Conservation (phyloP, 1,284 basidiomycete genomes). For the Puccinia polysora region DNA sequence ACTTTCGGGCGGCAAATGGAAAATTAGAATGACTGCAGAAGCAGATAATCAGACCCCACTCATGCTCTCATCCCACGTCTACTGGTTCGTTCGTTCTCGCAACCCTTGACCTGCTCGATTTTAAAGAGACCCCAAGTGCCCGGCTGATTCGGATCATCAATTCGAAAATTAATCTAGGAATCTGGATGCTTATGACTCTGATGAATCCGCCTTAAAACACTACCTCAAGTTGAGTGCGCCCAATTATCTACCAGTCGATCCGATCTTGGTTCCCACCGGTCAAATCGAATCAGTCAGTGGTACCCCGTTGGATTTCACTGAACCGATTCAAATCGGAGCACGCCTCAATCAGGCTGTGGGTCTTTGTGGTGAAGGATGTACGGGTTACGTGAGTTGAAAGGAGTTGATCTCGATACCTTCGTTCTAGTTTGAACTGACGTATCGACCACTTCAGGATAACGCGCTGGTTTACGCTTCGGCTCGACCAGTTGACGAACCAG, state of each 20-base stretch:
- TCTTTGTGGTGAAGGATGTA: slow-evolving; percentile 47
- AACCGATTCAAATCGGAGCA: slow-evolving; percentile 56
- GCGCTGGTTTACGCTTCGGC: slow-evolving; percentile 21
- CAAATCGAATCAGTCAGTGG: slow-evolving; percentile 54
- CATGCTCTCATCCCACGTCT: slow-evolving; percentile 57
- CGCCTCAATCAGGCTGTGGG: slow-evolving; percentile 53
- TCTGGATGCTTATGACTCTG: slow-evolving; percentile 59
- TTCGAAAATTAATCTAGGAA: slow-evolving; percentile 51
- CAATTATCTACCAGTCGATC: slow-evolving; percentile 56
- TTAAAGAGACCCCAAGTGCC: no score
- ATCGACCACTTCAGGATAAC: slow-evolving; percentile 31
- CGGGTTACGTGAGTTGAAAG: slow-evolving; percentile 48
- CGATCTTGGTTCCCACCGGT: slow-evolving; percentile 58
- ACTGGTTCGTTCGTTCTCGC: slow-evolving; percentile 55
- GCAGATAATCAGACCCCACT: slow-evolving; percentile 61
- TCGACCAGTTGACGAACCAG: slow-evolving; percentile 2
- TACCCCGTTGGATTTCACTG: slow-evolving; percentile 58
- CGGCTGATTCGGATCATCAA: no score
- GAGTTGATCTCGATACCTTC: not conserved
- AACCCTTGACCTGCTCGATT: no score
- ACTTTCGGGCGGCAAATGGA: slow-evolving; percentile 56
- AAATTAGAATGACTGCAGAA: slow-evolving; percentile 57
- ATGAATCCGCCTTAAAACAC: slow-evolving; percentile 57
- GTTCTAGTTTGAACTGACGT: not conserved
- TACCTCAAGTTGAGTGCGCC: slow-evolving; percentile 52